Percentiles rank a stretch among this genome's conserved stretches.
Evolutionary conservation across 257 asterid genomes (phyloP).

Genomic region (Misopates orontium): DNA sequence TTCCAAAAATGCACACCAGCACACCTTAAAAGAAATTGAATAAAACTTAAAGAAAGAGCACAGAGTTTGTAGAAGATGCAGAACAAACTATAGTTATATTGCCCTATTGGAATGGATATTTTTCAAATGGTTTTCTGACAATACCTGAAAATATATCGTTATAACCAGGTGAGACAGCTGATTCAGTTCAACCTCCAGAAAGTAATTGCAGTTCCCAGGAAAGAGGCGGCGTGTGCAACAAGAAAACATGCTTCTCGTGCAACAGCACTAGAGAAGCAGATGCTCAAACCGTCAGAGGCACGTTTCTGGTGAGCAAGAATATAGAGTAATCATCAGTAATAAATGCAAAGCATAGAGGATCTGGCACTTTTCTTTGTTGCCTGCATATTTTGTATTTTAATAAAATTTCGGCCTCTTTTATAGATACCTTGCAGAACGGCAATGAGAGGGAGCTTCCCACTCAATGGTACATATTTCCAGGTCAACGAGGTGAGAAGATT

Average conservation of each 20-base stretch:
- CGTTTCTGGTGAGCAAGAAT: constrained; percentile 79
- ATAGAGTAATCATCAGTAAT: constrained; percentile 12
- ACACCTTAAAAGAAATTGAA: background rate
- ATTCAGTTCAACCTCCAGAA: constrained; percentile 74
- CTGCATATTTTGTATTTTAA: constrained; percentile 14
- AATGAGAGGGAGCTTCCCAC: constrained; percentile 94
- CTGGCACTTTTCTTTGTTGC: constrained; percentile 5
- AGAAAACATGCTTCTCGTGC: constrained; percentile 64
- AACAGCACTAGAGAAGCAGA: constrained; percentile 65
- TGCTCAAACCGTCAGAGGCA: constrained; percentile 82
- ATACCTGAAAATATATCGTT: constrained; percentile 22
- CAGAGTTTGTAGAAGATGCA: background rate
- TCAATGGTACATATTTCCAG: constrained; percentile 96
- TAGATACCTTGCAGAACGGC: constrained; percentile 98
- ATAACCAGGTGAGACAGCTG: constrained; percentile 78
- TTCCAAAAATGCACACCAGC: constrained; percentile 5
- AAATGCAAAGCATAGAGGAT: constrained; percentile 19
- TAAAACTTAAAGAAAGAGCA: constrained; percentile 3
- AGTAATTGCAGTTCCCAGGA: constrained; percentile 48
- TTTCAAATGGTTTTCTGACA: constrained; percentile 10
- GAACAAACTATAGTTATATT: background rate
- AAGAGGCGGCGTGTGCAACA: constrained; percentile 55
- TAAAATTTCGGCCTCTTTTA: constrained; percentile 25
- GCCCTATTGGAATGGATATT: constrained; percentile 1
- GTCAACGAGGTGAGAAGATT: constrained; percentile 76